Conservation (phyloP, 2,329 filamentous ascomycete species). For the Sclerotinia sclerotiorum region DNA sequence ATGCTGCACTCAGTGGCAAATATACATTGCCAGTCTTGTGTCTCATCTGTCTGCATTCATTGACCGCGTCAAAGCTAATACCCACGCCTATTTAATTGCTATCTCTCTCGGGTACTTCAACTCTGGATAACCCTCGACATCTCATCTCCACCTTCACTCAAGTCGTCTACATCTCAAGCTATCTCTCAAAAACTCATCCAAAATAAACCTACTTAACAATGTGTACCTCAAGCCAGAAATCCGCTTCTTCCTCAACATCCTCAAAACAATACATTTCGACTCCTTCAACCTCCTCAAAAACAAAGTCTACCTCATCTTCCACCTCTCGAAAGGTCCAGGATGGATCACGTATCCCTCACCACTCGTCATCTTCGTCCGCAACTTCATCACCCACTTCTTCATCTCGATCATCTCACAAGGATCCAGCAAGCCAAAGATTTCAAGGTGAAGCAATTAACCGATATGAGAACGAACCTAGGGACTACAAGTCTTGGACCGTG, state of each 20-base stretch:
- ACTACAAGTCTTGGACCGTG: constrained; percentile 28
- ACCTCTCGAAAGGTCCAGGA: constrained; percentile 4
- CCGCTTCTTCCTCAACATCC: constrained; percentile 1
- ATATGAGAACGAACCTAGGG: constrained; percentile 25
- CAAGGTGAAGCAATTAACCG: constrained; percentile 8
- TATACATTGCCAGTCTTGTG: background rate
- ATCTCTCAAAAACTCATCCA: background rate
- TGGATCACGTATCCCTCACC: background rate
- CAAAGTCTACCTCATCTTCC: constrained; percentile 4
- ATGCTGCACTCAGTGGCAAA: constrained; percentile 6
- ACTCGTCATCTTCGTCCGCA: background rate
- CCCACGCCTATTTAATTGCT: background rate
- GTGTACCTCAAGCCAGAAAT: constrained; percentile 3
- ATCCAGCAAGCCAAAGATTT: background rate
- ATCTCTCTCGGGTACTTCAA: background rate
- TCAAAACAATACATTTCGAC: constrained; percentile 5
- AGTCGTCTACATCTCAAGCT: background rate
- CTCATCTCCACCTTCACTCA: background rate
- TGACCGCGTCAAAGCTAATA: background rate
- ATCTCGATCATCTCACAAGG: background rate
- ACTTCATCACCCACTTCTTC: background rate
- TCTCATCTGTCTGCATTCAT: constrained; percentile 7
- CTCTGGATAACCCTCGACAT: background rate
- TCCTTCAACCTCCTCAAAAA: constrained; percentile 9
- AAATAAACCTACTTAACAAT: background rate